These are phyloP conservation scores for Polytrichum formosum DNA, from an alignment of 225 moss, liverwort and hornwort genomes.

Conservation along the genomic window DNA sequence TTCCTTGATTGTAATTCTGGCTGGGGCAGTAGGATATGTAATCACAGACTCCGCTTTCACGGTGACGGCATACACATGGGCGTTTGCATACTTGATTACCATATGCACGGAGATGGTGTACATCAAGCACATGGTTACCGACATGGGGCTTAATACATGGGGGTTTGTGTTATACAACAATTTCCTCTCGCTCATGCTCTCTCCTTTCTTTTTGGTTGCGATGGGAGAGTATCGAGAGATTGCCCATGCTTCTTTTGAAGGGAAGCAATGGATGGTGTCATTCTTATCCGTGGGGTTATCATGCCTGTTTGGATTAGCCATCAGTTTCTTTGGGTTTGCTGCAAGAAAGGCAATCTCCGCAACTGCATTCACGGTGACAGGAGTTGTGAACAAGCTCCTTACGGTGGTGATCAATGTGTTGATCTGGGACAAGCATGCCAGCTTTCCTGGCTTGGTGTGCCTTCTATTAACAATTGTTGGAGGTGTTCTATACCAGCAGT, in stretches of 20 bases:
- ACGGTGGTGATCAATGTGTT: conserved; percentile 66
- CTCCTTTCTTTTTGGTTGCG: conserved; percentile 43
- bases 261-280: conserved; percentile 1
- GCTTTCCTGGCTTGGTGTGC: conserved; percentile 34
- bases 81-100: conserved; percentile 47
- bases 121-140: conserved; percentile 68
- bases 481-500: conserved; percentile 64
- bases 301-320: conserved; percentile 53
- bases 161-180: conserved; percentile 66
- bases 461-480: conserved; percentile 51
- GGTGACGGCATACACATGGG: conserved; percentile 56
- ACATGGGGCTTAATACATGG: conserved; percentile 57
- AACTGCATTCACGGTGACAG: conserved; percentile 60
- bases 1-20: conserved; percentile 50
- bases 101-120: conserved; percentile 68
- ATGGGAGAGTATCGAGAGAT: conserved; percentile 52
- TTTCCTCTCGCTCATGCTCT: conserved; percentile 46
- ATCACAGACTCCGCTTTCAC: conserved; percentile 53
- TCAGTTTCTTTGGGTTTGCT: conserved; percentile 68
- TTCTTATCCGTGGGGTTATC: conserved; percentile 35
- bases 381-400: conserved; percentile 67
- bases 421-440: conserved; percentile 74
- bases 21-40: conserved; percentile 56
- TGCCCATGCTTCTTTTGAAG: conserved; percentile 20
- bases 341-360: conserved; percentile 59